These are phyloP conservation scores for Fusarium torulosum DNA, from an alignment of 2,329 filamentous ascomycete genomes.

Conservation along the genomic window DNA sequence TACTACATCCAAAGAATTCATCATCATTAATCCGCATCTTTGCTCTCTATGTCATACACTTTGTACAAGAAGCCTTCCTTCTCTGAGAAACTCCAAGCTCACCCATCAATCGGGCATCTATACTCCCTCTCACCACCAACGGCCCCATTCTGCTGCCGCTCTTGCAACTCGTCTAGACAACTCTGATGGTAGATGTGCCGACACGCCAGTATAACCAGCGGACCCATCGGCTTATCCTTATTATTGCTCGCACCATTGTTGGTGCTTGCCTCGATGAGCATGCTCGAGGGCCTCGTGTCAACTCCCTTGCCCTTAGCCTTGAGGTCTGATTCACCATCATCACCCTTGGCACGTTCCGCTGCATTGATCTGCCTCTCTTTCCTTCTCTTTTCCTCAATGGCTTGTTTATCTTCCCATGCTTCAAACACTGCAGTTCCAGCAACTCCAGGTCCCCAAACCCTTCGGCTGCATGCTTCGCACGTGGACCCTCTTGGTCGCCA, in stretches of 20 bases:
- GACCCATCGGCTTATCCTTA: constrained; percentile 67
- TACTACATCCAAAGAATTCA: constrained; percentile 30
- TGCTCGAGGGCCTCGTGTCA: constrained; percentile 57
- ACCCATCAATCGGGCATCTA: constrained; percentile 70
- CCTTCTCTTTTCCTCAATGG: constrained; percentile 60
- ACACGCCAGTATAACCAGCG: constrained; percentile 76
- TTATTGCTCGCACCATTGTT: constrained; percentile 21
- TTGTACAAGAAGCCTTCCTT: constrained; percentile 39
- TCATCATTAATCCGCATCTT: constrained; percentile 46
- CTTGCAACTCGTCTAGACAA: constrained; percentile 75
- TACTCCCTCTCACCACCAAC: constrained; percentile 64
- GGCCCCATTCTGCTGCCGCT: constrained; percentile 62
- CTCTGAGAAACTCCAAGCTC: constrained; percentile 30
- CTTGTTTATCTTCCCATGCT: constrained; percentile 78
- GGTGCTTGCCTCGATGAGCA: constrained; percentile 52
- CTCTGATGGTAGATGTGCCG: constrained; percentile 77
- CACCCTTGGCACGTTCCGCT: constrained; percentile 56
- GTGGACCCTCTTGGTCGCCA: constrained; percentile 90
- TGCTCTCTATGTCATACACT: constrained; percentile 44
- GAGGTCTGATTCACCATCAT: constrained; percentile 49
- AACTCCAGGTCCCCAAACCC: constrained; percentile 91
- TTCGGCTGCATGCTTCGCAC: constrained; percentile 85
- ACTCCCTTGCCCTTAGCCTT: constrained; percentile 61
- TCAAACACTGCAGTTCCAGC: constrained; percentile 79
- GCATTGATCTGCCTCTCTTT: constrained; percentile 57